Evolutionary conservation across 768 basidiomycete genomes (phyloP), one percentile per base, ranked within the genome.

Genomic region (Pseudohyphozyma bogoriensis): DNA sequence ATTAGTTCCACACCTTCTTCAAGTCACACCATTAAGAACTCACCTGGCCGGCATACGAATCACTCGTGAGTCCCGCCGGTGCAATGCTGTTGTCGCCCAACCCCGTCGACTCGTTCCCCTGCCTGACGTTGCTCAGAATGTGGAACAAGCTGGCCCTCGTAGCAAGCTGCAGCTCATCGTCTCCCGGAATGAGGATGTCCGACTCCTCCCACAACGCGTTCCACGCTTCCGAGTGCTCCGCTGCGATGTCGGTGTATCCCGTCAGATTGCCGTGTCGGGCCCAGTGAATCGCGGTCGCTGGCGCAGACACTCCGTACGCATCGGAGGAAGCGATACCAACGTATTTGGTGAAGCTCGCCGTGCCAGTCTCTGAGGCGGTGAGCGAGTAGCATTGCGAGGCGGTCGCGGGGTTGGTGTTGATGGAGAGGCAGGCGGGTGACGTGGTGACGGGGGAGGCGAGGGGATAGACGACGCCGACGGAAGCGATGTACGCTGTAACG

Each of bases 321-420:
- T 66, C 65, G 36, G 42, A 42, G 28, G 61, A 60, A 10, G 65
- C 65, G 59, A 66, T 63, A 12, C 65, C 65, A 36, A 66, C 65
- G 33, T 40, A 66, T 44, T 66, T 66, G 56, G 58, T n/a, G 16
- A 33, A 55, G 29, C 47, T 47, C 47, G 60, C 16, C 9, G 18
- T 7, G 33, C 65, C 65, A 8, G 28, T 18, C 29, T 28, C 13
- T 4, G 47, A 6, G 2, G 29, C 10, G 36, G 10, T n/a, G 39
- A 61, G n/a, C 20, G 54, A 50, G 58, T 60, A 60, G 58, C 64
- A 65, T 50, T 61, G 54, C 35, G 49, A 46, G 11, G 56, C n/a
- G 15, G 64, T 65, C 42, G 60, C 58, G 3, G 36, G 44, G 53
- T 60, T 61, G 6, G 51, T 47, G 20, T 44, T 33, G 9, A 64